These are phyloP conservation scores for Phytopythium kandeliae DNA, from an alignment of 352 stramenopile species.

Conservation along the genomic window DNA sequence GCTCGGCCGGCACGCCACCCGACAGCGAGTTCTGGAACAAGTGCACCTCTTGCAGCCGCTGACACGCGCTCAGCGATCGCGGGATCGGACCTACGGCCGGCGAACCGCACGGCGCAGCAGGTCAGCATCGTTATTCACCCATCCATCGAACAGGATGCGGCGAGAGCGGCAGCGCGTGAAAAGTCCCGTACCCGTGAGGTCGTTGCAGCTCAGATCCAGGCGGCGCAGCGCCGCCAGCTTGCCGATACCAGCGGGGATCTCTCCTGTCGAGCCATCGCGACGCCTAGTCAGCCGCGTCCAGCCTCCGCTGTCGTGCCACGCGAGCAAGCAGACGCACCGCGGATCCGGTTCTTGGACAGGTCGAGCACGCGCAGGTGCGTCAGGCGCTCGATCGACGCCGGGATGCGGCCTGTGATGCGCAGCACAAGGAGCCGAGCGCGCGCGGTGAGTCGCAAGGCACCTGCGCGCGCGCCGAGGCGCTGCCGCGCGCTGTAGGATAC, in stretches of 20 bases:
- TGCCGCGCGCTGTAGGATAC: too few species aligned
- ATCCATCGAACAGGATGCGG: too few species aligned
- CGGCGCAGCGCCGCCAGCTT: conserved; percentile 43
- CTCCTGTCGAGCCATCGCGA: conserved; percentile 15
- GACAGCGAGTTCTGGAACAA: conserved; percentile 76
- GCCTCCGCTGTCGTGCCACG: too few species aligned
- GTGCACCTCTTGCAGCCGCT: conserved; percentile 66
- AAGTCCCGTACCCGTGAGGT: conserved; percentile 48
- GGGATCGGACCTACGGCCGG: conserved; percentile 30
- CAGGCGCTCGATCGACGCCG: conserved; percentile 42
- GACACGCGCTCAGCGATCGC: conserved; percentile 37
- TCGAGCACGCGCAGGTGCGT: conserved; percentile 66
- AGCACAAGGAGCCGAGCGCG: too few species aligned
- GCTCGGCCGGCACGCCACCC: conserved; percentile 41
- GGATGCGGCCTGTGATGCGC: conserved; percentile 17
- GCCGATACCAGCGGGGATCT: conserved; percentile 50
- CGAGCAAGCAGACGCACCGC: conserved; percentile 32
- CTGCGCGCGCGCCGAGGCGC: too few species aligned
- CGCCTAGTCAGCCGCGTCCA: too few species aligned
- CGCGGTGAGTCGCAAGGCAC: too few species aligned
- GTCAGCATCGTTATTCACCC: too few species aligned
- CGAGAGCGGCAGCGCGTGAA: too few species aligned
- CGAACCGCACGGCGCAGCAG: too few species aligned
- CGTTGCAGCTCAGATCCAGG: conserved; percentile 81
- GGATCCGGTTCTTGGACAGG: conserved; percentile 77